A percentile compares a stretch with the other conserved stretches of the same genome.
Evolutionary conservation across 257 asterid genomes (phyloP).

Genomic region (Solanum appendiculatum): DNA sequence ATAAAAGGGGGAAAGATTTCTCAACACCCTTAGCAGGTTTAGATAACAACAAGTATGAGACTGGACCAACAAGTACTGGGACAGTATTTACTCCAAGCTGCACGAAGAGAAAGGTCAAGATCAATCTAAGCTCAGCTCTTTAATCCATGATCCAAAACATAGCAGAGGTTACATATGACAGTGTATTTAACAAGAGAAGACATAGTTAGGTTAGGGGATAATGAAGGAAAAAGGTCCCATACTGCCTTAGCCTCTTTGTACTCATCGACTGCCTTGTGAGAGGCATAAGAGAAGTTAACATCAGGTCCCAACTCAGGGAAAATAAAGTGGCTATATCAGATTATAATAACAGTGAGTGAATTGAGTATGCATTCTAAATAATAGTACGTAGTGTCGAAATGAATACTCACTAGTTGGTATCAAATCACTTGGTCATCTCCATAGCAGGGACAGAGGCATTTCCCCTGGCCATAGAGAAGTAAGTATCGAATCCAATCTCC

Average conservation of each 20-base stretch:
- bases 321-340: constrained; percentile 67
- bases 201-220: too few species aligned
- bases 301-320: constrained; percentile 95
- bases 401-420: constrained; percentile 85
- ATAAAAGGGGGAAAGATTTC: constrained; percentile 63
- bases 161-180: neutral
- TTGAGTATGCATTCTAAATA: neutral
- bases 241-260: constrained; percentile 92
- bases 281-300: constrained; percentile 72
- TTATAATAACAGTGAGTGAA: neutral
- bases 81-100: constrained; percentile 90
- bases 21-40: constrained; percentile 97
- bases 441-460: constrained; percentile 98
- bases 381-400: neutral
- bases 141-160: neutral
- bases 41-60: constrained; percentile 72
- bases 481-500: constrained; percentile 76
- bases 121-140: neutral
- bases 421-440: constrained; percentile 99
- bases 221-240: constrained; percentile 19
- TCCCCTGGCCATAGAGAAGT: constrained; percentile 99
- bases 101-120: neutral
- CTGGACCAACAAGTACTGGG: constrained; percentile 92
- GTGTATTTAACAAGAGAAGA: neutral
- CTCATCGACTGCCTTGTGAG: constrained; percentile 86